A percentile compares a stretch with the other conserved stretches of the same genome.
phyloP scores from a whole-genome alignment of 371 early-diverging fungal species.

The Circinella umbellata region DNA sequence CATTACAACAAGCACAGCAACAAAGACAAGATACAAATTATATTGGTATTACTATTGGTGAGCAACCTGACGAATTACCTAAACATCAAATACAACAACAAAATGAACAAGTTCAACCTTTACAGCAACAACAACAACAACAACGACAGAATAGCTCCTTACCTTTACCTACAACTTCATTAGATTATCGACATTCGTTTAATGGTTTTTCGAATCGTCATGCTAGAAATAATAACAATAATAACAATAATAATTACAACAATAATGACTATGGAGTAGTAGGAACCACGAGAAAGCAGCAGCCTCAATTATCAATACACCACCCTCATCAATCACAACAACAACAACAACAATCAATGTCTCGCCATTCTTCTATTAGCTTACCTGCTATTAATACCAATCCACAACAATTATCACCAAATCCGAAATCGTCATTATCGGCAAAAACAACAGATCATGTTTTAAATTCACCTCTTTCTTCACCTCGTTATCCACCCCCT shows the following conservation, averaged over 20 bases:
- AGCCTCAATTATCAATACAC: neutral
- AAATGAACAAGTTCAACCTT: neutral
- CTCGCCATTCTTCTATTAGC: slow-evolving; percentile 27
- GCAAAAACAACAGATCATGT: slow-evolving; percentile 10
- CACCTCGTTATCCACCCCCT: slow-evolving; percentile 19
- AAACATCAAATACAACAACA: neutral
- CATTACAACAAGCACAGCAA: slow-evolving; percentile 1
- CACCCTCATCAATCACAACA: slow-evolving; percentile 9
- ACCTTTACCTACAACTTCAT: slow-evolving; percentile 3
- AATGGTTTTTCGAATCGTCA: slow-evolving; percentile 22
- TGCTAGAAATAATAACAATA: neutral
- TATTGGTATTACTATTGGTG: slow-evolving; percentile 35
- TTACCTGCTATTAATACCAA: slow-evolving; percentile 26
- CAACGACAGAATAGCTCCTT: neutral
- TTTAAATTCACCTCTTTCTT: slow-evolving; percentile 16
- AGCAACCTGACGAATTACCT: slow-evolving; percentile 22
- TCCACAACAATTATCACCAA: neutral
- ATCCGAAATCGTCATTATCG: slow-evolving; percentile 16
- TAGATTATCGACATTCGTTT: slow-evolving; percentile 28
- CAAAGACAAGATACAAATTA: slow-evolving; percentile 37
- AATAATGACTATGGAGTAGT: neutral
- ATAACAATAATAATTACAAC: slow-evolving; percentile 1
- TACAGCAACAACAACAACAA: neutral
- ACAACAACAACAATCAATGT: slow-evolving; percentile 9
- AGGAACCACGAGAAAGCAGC: slow-evolving; percentile 10